phyloP scores from a whole-genome alignment of 371 early-diverging fungal genomes.

The Saksenaea vasiformis region DNA sequence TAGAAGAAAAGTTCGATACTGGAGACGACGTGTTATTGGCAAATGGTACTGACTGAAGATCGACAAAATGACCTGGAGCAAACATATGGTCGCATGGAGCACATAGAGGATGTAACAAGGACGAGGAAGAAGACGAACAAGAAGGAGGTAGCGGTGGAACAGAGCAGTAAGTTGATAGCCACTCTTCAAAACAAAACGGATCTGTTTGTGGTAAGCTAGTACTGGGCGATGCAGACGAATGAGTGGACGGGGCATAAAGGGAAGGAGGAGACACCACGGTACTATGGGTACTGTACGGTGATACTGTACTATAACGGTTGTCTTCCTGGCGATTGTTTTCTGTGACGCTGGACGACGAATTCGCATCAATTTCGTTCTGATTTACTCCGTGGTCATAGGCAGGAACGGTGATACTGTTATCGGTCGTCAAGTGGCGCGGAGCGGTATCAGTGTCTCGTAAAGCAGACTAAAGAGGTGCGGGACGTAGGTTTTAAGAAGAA shows the following conservation, averaged over 20 bases:
- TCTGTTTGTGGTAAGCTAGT: background rate
- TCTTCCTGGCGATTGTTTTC: background rate
- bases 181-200: constrained; percentile 30
- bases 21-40: background rate
- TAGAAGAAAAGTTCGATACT: background rate
- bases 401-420: background rate
- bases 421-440: background rate
- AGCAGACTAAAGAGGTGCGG: background rate
- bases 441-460: background rate
- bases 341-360: background rate
- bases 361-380: background rate
- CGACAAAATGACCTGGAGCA: background rate
- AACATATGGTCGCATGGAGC: background rate
- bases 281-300: background rate
- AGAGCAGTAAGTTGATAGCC: constrained; percentile 20
- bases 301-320: background rate
- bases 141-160: background rate
- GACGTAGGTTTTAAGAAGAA: background rate
- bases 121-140: background rate
- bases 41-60: background rate
- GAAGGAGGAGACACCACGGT: background rate
- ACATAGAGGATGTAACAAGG: background rate
- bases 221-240: background rate
- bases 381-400: background rate
- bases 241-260: background rate